Evolutionary conservation across 2,329 filamentous ascomycete genomes (phyloP).

Genomic region (Botrytis cinerea): DNA sequence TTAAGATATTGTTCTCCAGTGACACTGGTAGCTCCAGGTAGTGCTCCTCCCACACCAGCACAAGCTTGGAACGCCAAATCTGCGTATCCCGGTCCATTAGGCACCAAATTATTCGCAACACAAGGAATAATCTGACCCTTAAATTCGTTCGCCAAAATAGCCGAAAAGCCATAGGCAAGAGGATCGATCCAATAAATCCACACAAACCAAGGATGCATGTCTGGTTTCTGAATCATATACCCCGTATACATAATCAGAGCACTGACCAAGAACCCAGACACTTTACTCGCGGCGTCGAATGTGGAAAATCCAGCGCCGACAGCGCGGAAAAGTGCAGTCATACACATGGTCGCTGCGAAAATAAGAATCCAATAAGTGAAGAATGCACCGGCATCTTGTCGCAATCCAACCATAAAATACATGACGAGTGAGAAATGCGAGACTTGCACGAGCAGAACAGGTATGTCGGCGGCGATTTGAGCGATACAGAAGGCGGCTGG

Average conservation of each 20-base stretch:
- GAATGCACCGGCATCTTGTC: constrained; percentile 53
- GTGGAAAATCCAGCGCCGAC: constrained; percentile 61
- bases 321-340: constrained; percentile 50
- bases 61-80: constrained; percentile 52
- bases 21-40: constrained; percentile 51
- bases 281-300: constrained; percentile 60
- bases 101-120: constrained; percentile 52
- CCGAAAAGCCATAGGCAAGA: constrained; percentile 69
- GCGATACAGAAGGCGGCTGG: constrained; percentile 61
- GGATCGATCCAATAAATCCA: constrained; percentile 69
- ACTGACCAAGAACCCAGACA: constrained; percentile 52
- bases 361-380: constrained; percentile 62
- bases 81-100: constrained; percentile 51
- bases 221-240: constrained; percentile 61
- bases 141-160: constrained; percentile 71
- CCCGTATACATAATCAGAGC: constrained; percentile 62
- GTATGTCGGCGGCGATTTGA: constrained; percentile 55
- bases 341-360: constrained; percentile 48
- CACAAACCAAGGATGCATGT: constrained; percentile 64
- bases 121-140: constrained; percentile 56
- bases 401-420: constrained; percentile 65
- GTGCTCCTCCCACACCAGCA: constrained; percentile 59
- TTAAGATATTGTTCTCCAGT: constrained; percentile 59
- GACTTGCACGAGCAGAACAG: constrained; percentile 59
- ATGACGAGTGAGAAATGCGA: constrained; percentile 57